Evolutionary conservation across 768 basidiomycete genomes (phyloP).

Genomic region (Lentinula detonsa): DNA sequence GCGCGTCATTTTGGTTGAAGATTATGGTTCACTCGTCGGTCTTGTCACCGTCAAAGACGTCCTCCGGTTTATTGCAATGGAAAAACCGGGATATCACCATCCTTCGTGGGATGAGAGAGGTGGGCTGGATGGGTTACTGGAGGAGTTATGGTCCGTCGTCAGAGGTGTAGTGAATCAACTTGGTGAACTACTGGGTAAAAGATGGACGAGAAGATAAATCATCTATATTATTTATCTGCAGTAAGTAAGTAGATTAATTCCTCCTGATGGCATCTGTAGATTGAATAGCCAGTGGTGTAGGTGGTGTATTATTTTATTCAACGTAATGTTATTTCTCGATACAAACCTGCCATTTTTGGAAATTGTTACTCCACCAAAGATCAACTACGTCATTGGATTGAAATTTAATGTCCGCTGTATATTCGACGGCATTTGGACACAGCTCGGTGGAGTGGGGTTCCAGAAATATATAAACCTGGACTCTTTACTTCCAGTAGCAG

Average conservation of each 20-base stretch:
- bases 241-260: conserved; percentile 13
- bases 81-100: conserved; percentile 39
- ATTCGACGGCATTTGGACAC: neutral
- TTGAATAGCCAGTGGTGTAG: neutral
- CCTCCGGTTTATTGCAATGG: conserved; percentile 72
- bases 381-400: conserved; percentile 1
- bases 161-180: conserved; percentile 19
- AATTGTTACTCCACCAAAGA: neutral
- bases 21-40: conserved; percentile 76
- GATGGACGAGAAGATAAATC: neutral
- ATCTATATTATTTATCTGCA: neutral
- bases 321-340: neutral
- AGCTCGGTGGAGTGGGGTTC: neutral
- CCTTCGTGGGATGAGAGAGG: conserved; percentile 58
- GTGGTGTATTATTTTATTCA: neutral
- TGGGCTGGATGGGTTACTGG: conserved; percentile 58
- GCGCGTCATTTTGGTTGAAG: conserved; percentile 91
- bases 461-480: neutral
- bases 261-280: conserved; percentile 15
- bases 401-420: neutral
- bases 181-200: conserved; percentile 10
- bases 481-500: neutral
- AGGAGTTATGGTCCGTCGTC: conserved; percentile 57
- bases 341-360: neutral
- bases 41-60: conserved; percentile 97